Base-by-base conservation (phyloP, 768 basidiomycete genomes). In the Suillus plorans region DNA sequence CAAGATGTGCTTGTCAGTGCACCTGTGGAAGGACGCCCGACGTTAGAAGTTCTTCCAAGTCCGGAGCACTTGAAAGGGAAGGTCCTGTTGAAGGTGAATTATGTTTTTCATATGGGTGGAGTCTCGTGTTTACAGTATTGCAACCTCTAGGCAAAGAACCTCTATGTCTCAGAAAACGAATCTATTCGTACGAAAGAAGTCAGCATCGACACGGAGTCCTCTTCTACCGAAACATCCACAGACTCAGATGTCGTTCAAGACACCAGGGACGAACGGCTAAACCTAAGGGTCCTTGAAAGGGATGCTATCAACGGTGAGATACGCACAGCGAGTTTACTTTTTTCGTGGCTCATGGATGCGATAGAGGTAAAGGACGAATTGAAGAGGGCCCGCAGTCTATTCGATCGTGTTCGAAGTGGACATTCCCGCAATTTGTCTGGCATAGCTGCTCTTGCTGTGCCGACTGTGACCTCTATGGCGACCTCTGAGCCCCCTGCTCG, bases 21-120 rank as follows among this genome's bases (percentile, higher is more conserved):
- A 8, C 82, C 81, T 5, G 65, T 86, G 47, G 82, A 87, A 39
- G 84, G 80, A 10, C 78, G 79, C 13, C 80, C 77, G 36, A 79
- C 77, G 62, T 76, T 88, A n/a, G 80, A 80, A 0, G 72, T 69
- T 14, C 70, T 99, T 36, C 96, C 96, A 0, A 96, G 94, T 72
- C 96, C 96, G 0, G 90, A 94, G 60, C 85, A 89, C 20, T 80
- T 99, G 57, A 90, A 86, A 73, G 83, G 87, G 5, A 86, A 86
- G 66, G 83, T 97, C n/a, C 73, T 97, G 42, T 77, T 99, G 65
- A 99, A 99, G 83, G 92, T 89, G 37, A 56, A 80, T 75, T 6
- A 18, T 58, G 5, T 13, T 39, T 13, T 12, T 37, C 25, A 47
- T 28, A 14, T 25, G 10, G 42, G 36, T 31, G n/a, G 20, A 62